Evolutionary conservation across 768 basidiomycete species (phyloP), one percentile per base, ranked within the genome.

Genomic region (Pleurotus citrinopileatus): DNA sequence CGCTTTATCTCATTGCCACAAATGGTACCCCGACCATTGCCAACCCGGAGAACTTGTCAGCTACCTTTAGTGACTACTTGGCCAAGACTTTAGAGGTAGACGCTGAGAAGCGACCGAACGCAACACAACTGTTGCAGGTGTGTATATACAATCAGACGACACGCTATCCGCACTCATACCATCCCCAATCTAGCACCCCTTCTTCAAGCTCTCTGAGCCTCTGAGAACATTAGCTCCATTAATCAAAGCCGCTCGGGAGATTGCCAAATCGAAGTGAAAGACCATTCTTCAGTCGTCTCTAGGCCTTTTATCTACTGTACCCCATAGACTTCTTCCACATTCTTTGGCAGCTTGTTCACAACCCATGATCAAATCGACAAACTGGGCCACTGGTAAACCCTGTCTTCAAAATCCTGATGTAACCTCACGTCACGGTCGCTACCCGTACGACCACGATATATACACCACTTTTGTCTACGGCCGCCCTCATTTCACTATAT

Each of bases 21-120:
- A 98, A 98, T 61, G 96, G 97, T 23, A 98, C 96, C 20, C 97
- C 97, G 0, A 89, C 89, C 50, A 94, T 99, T 60, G 89, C 92
- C 52, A 98, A 97, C 68, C 95, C 95, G 7, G 80, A 82, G 68
- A 80, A 78, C 56, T 63, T 82, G 28, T 89, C 86, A 2, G 63
- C 83, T 0, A 78, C 89, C 13, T 98, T 99, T 75, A 86, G 82
- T 52, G 92, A 97, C 63, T 99, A 97, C 63, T 75, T 99, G 38
- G 79, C 86, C 3, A 86, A 89, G 70, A 87, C 89, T 7, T 75
- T 98, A 42, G 94, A 97, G 63, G 97, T 98, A 15, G 94, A 98
- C 62, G 89, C 91, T 12, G 95, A 98, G 67, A 94, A 91, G 71
- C 80, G 97, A 55, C 96, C 94, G 0, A 87, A 82, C 46, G 94